Conservation (phyloP, 148 eudicot genomes). For the Suaeda aralocaspica region DNA sequence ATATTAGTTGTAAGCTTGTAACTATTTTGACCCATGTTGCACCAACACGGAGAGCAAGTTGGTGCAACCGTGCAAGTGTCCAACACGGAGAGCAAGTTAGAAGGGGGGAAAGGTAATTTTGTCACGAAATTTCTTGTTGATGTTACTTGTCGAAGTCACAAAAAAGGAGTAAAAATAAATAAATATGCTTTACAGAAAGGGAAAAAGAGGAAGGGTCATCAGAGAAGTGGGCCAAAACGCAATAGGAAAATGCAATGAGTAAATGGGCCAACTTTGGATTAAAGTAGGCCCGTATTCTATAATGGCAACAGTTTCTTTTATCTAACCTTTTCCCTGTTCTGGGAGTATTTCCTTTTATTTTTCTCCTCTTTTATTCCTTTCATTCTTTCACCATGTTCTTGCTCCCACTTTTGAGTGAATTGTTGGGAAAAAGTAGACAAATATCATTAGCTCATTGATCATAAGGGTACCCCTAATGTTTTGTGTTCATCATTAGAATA, state of each 20-base stretch:
- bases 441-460: conserved; percentile 22
- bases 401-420: conserved; percentile 29
- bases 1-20: too few species aligned
- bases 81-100: background rate
- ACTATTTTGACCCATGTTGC: too few species aligned
- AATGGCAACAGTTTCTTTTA: conserved; percentile 14
- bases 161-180: background rate
- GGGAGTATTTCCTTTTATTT: conserved; percentile 11
- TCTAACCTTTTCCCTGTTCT: conserved; percentile 3
- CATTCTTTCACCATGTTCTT: conserved; percentile 16
- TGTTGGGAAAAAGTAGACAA: conserved; percentile 34
- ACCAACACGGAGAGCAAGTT: too few species aligned
- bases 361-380: conserved; percentile 8
- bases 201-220: background rate
- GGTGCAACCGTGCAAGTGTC: too few species aligned
- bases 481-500: conserved; percentile 5
- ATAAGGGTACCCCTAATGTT: conserved; percentile 16
- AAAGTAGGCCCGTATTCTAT: conserved; percentile 26
- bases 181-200: conserved; percentile 14
- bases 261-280: conserved; percentile 17
- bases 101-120: background rate
- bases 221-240: conserved; percentile 16
- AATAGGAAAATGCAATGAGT: conserved; percentile 22
- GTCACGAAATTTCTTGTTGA: conserved; percentile 25
- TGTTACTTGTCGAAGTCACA: background rate